Base-by-base conservation (phyloP, 345 rosid genomes). In the Aethionema arabicum region DNA sequence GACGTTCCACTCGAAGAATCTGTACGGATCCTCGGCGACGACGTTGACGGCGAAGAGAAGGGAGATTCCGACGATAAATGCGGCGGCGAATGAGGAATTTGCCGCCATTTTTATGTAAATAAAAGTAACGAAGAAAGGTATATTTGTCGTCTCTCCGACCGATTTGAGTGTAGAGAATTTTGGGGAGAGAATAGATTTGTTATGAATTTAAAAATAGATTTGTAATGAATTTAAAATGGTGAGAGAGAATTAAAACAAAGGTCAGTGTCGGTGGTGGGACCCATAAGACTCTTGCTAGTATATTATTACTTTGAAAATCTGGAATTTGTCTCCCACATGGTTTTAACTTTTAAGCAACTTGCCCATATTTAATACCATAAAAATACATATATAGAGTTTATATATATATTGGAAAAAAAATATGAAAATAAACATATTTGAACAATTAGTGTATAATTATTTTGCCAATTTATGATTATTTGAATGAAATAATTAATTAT, bases 1-100 rank as follows among this genome's bases (percentile, higher is more conserved):
- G 29, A 88, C 66, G 42, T 88, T 88, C 96, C 96, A 88, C 43
- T 63, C 50, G 60, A 80, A 85, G 79, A 82, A 88, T 45, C 79
- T 73, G 77, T 88, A 88, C 8, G 96, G 93, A 73, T 81, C 86
- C 0, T 85, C 96, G 2, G 90, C 86, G 27, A 21, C n/a, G 15
- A 21, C 27, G 27, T 21, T 83, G 61, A 65, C 72, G 69, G 70
- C 72, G 4, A 67, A 12, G 52, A 78, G 50, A 53, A 72, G 57
- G 0, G 69, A 50, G 3, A 65, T 2, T 29, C 59, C 56, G 38
- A 75, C 60, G 9, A 70, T 8, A n/a, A 77, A 56, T 16, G 60
- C 63, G 60, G 69, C 73, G 73, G 69, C 58, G 59, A 68, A 62
- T 58, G 60, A 59, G 64, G 55, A 57, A 31, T 45, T 65, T 21